A percentile compares a stretch with the other conserved stretches of the same genome.
phyloP scores from a whole-genome alignment of 2,329 filamentous ascomycete species.

The Herpotrichia juniperi region DNA sequence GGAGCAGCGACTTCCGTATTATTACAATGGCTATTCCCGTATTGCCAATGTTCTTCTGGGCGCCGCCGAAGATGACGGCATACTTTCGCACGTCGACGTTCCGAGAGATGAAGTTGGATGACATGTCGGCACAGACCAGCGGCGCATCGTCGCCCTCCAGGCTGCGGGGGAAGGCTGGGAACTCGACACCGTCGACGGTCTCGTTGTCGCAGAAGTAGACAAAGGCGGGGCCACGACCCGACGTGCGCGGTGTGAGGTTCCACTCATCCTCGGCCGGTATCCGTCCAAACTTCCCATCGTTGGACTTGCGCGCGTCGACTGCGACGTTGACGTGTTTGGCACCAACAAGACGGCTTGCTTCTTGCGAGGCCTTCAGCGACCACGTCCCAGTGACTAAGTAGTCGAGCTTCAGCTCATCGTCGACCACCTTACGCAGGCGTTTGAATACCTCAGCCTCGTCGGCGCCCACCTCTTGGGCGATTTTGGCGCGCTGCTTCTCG shows the following conservation, averaged over 20 bases:
- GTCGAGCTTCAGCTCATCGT: conserved; percentile 78
- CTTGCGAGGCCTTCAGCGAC: conserved; percentile 87
- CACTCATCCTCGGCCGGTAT: conserved; percentile 81
- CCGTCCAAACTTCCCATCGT: conserved; percentile 82
- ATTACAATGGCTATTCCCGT: conserved; percentile 88
- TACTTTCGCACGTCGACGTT: conserved; percentile 79
- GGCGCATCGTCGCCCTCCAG: conserved; percentile 69
- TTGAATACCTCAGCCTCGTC: conserved; percentile 64
- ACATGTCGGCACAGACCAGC: conserved; percentile 91
- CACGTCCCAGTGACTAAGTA: conserved; percentile 91
- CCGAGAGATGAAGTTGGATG: conserved; percentile 87
- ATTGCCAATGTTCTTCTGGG: conserved; percentile 91
- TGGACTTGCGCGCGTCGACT: conserved; percentile 66
- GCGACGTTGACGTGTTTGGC: conserved; percentile 81
- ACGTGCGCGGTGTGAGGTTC: conserved; percentile 69
- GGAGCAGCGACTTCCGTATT: conserved; percentile 79
- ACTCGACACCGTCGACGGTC: conserved; percentile 93
- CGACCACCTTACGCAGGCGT: conserved; percentile 68
- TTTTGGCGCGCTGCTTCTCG: conserved; percentile 66
- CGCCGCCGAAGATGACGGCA: conserved; percentile 84
- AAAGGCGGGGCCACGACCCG: conserved; percentile 64
- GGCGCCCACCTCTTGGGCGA: conserved; percentile 61
- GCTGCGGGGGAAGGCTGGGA: conserved; percentile 71
- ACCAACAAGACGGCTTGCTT: conserved; percentile 79
- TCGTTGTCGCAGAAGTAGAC: conserved; percentile 95